A percentile compares a stretch with the other conserved stretches of the same genome.
These are phyloP conservation scores for Fusarium poae DNA, from an alignment of 2,329 filamentous ascomycete genomes.

Conservation along the genomic window DNA sequence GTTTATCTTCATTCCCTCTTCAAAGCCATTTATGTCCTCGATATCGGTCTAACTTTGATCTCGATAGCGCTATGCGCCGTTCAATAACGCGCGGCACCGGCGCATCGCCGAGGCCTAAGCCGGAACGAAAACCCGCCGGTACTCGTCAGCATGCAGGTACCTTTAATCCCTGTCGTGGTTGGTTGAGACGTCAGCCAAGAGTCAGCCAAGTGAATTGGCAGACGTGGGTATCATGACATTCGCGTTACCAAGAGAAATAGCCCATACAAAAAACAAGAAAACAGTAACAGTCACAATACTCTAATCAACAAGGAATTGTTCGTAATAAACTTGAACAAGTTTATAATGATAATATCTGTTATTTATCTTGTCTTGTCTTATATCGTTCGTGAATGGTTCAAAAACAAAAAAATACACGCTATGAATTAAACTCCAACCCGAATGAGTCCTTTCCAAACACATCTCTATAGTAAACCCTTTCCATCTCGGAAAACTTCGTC, in stretches of 20 bases:
- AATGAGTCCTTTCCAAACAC: constrained; percentile 16
- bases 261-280: background rate
- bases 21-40: background rate
- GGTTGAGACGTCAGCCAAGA: constrained; percentile 27
- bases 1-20: background rate
- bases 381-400: constrained; percentile 17
- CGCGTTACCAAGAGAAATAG: constrained; percentile 1
- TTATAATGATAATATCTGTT: constrained; percentile 1
- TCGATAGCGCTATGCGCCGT: background rate
- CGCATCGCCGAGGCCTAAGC: constrained; percentile 15
- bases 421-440: constrained; percentile 35
- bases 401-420: constrained; percentile 38
- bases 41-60: background rate
- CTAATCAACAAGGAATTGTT: background rate
- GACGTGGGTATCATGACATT: background rate
- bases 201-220: constrained; percentile 2
- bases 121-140: constrained; percentile 6
- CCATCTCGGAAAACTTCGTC: constrained; percentile 45
- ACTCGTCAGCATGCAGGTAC: constrained; percentile 28
- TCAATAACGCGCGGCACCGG: background rate
- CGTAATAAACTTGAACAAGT: constrained; percentile 6
- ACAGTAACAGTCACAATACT: background rate
- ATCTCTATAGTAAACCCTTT: constrained; percentile 35
- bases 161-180: constrained; percentile 11
- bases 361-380: background rate